Evolutionary conservation across 768 basidiomycete genomes (phyloP).

Genomic region (Sporobolomyces phaffii): DNA sequence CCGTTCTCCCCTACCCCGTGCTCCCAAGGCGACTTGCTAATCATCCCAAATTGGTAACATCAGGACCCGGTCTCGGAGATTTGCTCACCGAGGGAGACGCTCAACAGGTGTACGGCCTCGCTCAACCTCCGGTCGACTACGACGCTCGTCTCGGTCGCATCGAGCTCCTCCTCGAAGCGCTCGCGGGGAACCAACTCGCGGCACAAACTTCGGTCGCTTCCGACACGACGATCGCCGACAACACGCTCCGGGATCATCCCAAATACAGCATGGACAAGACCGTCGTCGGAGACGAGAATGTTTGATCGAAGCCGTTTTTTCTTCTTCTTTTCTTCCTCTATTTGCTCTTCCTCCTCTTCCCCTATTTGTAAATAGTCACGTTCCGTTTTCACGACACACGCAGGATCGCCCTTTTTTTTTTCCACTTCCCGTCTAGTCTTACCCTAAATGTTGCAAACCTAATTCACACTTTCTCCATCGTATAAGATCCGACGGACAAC

Average conservation of each 20-base stretch:
- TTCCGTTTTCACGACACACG: too few relatives aligned
- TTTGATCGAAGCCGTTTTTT: too few relatives aligned
- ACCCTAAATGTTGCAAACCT: too few relatives aligned
- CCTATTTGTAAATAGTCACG: too few relatives aligned
- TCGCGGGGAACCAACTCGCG: neutral
- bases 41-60: neutral
- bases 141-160: slow-evolving; percentile 1
- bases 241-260: neutral
- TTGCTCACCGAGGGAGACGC: slow-evolving; percentile 5
- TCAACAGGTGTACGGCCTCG: neutral
- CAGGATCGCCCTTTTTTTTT: too few relatives aligned
- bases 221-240: neutral
- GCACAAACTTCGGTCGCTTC: neutral
- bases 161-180: slow-evolving; percentile 1
- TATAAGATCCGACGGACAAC: too few relatives aligned
- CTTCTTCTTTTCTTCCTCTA: too few relatives aligned
- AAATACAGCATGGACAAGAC: slow-evolving; percentile 1
- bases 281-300: slow-evolving; percentile 3
- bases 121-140: neutral
- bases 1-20: neutral
- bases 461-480: too few relatives aligned
- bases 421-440: too few relatives aligned
- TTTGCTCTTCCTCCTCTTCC: neutral
- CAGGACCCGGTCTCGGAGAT: slow-evolving; percentile 2
- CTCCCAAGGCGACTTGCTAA: neutral